Evolutionary conservation across 345 rosid species (phyloP), one percentile per base, ranked within the genome.

Genomic region (Litchi chinensis): DNA sequence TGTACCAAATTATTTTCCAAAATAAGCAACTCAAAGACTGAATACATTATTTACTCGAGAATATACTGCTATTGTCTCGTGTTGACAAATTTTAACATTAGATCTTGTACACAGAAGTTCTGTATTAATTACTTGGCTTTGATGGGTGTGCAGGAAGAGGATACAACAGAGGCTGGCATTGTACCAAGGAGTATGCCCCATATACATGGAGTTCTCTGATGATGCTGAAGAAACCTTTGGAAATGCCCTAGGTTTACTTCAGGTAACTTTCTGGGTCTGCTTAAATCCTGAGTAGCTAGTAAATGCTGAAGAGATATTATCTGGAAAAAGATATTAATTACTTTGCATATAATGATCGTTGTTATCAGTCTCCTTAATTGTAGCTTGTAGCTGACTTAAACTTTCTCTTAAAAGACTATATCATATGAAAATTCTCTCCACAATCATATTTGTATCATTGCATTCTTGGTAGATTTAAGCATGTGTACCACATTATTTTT

Each of bases 121-220:
- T 18, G 11, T 24, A 37, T 77, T 64, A 41, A 39, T 57, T 43
- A 68, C 40, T 78, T 70, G 26, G 70, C 16, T 65, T 87, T 50
- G 56, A 71, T 81, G 76, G 72, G 50, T 68, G 10, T 89, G 84
- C 85, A 96, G 98, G 86, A 91, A 93, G 88, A 90, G 83, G 86
- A 89, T 93, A 83, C 93, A 91, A 40, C 98, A 94, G 84, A 88
- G 98, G 77, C 78, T 96, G 81, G 97, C 99, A 68, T 84, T 93
- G 73, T 96, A 96, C 83, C 98, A 94, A 88, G 99, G 99, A 78
- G 97, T 93, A 64, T 96, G 98, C 68, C 95, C 99, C 69, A 87
- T 96, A 73, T 90, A 86, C 90, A 88, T 94, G 94, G 90, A 93
- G 82, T 96, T 96, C 84, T 82, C 91, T n/a, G 95, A 91, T 80